phyloP scores from a whole-genome alignment of 179 eudicot genomes.

The Pouteria campechiana region DNA sequence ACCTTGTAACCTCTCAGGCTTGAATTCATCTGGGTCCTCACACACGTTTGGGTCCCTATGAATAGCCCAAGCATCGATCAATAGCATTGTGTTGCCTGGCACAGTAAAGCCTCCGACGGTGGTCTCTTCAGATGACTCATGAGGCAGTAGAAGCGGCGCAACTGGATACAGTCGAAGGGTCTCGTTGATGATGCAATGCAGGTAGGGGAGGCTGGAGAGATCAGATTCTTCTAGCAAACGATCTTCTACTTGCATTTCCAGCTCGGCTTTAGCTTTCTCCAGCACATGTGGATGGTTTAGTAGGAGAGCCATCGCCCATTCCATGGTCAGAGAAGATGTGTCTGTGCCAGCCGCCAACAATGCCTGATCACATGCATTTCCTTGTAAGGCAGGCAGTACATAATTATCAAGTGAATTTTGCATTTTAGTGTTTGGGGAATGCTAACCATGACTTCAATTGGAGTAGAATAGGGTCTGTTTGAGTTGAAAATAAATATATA shows the following conservation, averaged over 20 bases:
- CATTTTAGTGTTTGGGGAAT: too few relatives aligned
- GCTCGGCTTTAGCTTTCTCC: constrained; percentile 31
- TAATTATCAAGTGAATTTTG: too few relatives aligned
- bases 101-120: constrained; percentile 29
- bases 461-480: too few relatives aligned
- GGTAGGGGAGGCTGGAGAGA: constrained; percentile 27
- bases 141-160: constrained; percentile 41
- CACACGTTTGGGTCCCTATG: constrained; percentile 41
- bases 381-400: too few relatives aligned
- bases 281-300: constrained; percentile 32
- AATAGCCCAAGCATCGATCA: constrained; percentile 45
- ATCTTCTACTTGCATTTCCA: constrained; percentile 17
- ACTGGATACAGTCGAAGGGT: constrained; percentile 42
- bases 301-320: constrained; percentile 43
- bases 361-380: too few relatives aligned
- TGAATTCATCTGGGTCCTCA: constrained; percentile 30
- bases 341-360: constrained; percentile 38
- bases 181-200: constrained; percentile 35
- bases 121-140: constrained; percentile 31
- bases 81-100: constrained; percentile 40
- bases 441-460: too few relatives aligned
- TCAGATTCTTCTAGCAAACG: constrained; percentile 41
- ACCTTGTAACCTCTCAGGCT: constrained; percentile 42
- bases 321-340: constrained; percentile 37
- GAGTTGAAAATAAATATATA: too few relatives aligned